A percentile compares a stretch with the other conserved stretches of the same genome.
These are phyloP conservation scores for Grosmannia penicillata DNA, from an alignment of 2,329 filamentous ascomycete genomes.

Conservation along the genomic window DNA sequence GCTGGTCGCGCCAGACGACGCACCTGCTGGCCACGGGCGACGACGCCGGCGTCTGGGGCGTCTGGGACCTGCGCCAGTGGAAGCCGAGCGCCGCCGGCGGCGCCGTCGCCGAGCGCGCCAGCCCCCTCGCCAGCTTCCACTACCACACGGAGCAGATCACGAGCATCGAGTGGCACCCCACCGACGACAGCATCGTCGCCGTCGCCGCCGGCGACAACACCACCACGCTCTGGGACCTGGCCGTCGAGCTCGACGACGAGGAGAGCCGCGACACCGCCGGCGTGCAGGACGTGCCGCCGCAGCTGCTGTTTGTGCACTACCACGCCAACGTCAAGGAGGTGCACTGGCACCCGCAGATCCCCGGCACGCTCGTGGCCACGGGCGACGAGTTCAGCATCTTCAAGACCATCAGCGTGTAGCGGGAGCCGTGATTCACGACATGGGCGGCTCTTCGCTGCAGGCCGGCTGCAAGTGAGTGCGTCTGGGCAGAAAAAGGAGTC, in stretches of 20 bases:
- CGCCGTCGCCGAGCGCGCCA: constrained; percentile 34
- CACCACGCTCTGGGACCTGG: constrained; percentile 89
- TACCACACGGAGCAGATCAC: constrained; percentile 98
- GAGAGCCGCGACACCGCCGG: constrained; percentile 83
- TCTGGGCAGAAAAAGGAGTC: background rate
- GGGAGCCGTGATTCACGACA: too few species aligned
- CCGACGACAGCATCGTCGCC: constrained; percentile 87
- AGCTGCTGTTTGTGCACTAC: constrained; percentile 92
- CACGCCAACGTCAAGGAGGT: constrained; percentile 89
- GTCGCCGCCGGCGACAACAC: constrained; percentile 90
- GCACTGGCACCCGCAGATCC: constrained; percentile 96
- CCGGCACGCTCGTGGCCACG: constrained; percentile 76
- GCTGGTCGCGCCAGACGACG: constrained; percentile 78
- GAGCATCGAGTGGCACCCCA: constrained; percentile 92
- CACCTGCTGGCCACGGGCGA: constrained; percentile 86
- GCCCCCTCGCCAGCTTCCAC: constrained; percentile 80
- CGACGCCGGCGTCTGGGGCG: constrained; percentile 85
- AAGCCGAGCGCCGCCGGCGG: constrained; percentile 42
- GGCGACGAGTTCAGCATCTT: constrained; percentile 81
- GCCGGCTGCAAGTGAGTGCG: background rate
- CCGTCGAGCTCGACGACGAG: constrained; percentile 92
- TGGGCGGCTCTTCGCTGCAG: background rate
- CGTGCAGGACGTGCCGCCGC: constrained; percentile 79
- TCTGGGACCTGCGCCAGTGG: constrained; percentile 95
- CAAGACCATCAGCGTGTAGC: constrained; percentile 64